A percentile compares a stretch with the other conserved stretches of the same genome.
phyloP scores from a whole-genome alignment of 768 basidiomycete species.

The Mycena maculata region DNA sequence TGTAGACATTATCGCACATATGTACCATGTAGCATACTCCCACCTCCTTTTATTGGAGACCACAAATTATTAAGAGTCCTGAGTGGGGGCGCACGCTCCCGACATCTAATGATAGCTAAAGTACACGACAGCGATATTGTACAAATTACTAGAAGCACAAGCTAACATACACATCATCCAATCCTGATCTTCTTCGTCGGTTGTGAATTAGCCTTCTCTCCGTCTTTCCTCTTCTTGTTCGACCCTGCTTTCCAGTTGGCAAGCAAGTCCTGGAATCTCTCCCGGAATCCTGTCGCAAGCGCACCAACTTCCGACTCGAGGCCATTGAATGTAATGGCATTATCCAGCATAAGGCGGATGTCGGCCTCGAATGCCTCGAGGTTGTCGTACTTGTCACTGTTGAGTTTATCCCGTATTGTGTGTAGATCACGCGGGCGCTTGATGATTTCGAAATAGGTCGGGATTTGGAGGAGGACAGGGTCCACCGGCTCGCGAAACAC shows the following conservation, averaged over 20 bases:
- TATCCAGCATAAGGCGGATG: slow-evolving; percentile 86
- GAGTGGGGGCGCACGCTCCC: too few relatives aligned
- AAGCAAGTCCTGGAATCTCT: slow-evolving; percentile 67
- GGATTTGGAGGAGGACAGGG: slow-evolving; percentile 83
- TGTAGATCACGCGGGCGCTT: slow-evolving; percentile 90
- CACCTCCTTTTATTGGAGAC: not conserved
- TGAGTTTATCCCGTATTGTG: slow-evolving; percentile 85
- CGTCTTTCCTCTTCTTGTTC: slow-evolving; percentile 81
- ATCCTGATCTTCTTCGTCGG: slow-evolving; percentile 77
- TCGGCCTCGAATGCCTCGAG: slow-evolving; percentile 87
- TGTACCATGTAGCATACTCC: slow-evolving; percentile 8
- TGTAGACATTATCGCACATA: not conserved
- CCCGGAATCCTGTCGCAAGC: slow-evolving; percentile 62
- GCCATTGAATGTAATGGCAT: slow-evolving; percentile 92
- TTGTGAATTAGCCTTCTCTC: slow-evolving; percentile 71
- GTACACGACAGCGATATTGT: slow-evolving; percentile 24
- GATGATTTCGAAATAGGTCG: slow-evolving; percentile 89
- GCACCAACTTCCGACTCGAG: slow-evolving; percentile 81
- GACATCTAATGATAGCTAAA: slow-evolving; percentile 10
- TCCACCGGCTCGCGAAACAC: slow-evolving; percentile 91
- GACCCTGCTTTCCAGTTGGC: slow-evolving; percentile 58
- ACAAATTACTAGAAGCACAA: slow-evolving; percentile 37
- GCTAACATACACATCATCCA: slow-evolving; percentile 52
- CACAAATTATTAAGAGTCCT: too few relatives aligned
- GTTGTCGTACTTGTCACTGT: slow-evolving; percentile 84